These are phyloP conservation scores for Solanum chmielewskii DNA, from an alignment of 257 asterid species.

Conservation along the genomic window DNA sequence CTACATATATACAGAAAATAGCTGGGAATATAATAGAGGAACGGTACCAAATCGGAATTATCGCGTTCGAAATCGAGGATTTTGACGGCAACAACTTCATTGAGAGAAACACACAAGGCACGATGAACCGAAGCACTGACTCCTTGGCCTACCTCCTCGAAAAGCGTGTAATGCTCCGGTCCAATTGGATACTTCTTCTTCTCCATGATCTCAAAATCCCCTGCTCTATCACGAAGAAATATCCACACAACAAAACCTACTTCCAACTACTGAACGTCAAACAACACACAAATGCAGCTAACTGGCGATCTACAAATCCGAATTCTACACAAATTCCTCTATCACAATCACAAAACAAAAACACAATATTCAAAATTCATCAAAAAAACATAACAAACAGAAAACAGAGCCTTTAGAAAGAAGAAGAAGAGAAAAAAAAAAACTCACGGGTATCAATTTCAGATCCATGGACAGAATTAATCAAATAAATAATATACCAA, in stretches of 20 bases:
- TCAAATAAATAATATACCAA: neutral
- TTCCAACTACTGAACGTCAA: constrained; percentile 15
- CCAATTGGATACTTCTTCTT: constrained; percentile 91
- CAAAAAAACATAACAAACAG: neutral
- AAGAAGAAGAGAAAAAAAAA: neutral
- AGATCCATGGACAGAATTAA: constrained; percentile 7
- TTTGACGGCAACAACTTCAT: constrained; percentile 78
- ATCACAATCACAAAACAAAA: neutral
- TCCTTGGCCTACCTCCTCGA: constrained; percentile 88
- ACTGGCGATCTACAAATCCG: constrained; percentile 18
- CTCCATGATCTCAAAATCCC: constrained; percentile 31
- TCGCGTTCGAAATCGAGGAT: constrained; percentile 86
- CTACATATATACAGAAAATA: neutral
- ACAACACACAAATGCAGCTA: constrained; percentile 23
- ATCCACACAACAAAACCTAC: neutral
- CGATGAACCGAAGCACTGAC: constrained; percentile 92
- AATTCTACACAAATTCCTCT: constrained; percentile 18
- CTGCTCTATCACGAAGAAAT: neutral
- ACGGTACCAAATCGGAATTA: constrained; percentile 71
- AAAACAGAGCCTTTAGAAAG: neutral
- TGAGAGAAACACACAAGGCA: constrained; percentile 53
- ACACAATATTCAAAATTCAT: neutral
- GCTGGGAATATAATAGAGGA: neutral
- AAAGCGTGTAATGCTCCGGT: constrained; percentile 61
- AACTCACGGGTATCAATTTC: neutral